Conservation (phyloP, 257 asterid genomes). For the Solanum dulcamara region DNA sequence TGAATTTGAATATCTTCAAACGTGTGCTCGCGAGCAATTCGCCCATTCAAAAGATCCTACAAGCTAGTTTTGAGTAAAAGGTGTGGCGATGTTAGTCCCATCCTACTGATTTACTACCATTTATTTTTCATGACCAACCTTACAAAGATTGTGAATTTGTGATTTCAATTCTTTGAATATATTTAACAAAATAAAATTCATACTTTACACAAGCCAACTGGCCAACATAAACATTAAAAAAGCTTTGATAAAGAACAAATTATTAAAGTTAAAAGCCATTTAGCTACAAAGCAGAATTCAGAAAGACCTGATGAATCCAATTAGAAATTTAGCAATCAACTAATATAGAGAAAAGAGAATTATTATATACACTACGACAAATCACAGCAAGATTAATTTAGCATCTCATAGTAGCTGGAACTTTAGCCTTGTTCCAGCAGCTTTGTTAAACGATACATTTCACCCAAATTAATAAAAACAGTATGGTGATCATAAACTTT, state of each 20-base stretch:
- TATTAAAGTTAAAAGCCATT: background rate
- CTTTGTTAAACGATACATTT: background rate
- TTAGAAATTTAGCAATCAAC: background rate
- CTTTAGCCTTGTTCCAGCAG: conserved; percentile 3
- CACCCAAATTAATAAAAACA: background rate
- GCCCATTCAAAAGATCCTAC: background rate
- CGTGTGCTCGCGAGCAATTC: background rate
- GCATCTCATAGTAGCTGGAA: background rate
- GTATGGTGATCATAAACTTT: background rate
- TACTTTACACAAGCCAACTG: background rate
- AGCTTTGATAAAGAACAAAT: background rate
- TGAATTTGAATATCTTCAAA: background rate
- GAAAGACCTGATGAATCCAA: background rate
- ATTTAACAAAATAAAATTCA: background rate
- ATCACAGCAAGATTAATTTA: background rate
- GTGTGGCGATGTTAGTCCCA: background rate
- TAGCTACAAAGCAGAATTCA: background rate
- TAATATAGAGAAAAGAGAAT: background rate
- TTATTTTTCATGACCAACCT: background rate
- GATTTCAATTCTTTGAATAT: background rate
- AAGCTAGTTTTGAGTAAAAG: background rate
- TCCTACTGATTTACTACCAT: background rate
- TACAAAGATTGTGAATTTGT: background rate
- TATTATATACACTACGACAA: background rate
- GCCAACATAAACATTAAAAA: background rate